Evolutionary conservation across 257 asterid genomes (phyloP).

Genomic region (Nyctanthes arbortristis): DNA sequence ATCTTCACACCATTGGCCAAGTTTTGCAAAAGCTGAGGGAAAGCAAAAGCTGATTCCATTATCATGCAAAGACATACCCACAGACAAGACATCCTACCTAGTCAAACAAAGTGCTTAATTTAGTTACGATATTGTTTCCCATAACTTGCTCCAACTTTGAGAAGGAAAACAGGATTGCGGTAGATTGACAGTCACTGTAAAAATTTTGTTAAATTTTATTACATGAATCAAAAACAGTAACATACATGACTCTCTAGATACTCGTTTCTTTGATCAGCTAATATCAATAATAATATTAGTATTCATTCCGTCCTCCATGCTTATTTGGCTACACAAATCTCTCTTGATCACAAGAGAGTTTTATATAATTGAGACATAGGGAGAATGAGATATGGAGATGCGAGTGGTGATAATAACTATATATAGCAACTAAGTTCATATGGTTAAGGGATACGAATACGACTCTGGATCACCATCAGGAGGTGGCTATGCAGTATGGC

Average conservation of each 20-base stretch:
- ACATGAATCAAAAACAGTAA: not conserved
- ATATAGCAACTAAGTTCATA: not conserved
- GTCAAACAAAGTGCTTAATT: slow-evolving; percentile 20
- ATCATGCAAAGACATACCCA: slow-evolving; percentile 19
- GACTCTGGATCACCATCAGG: no score
- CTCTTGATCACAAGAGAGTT: no score
- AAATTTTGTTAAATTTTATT: not conserved
- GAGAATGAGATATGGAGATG: not conserved
- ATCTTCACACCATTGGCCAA: slow-evolving; percentile 15
- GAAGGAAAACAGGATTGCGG: not conserved
- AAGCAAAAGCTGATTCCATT: slow-evolving; percentile 25
- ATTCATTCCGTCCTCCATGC: slow-evolving; percentile 5
- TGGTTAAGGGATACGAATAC: not conserved
- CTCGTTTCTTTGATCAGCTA: not conserved
- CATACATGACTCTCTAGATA: not conserved
- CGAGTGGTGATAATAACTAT: not conserved
- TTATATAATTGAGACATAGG: not conserved
- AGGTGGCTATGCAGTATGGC: slow-evolving; percentile 80
- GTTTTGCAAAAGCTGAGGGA: slow-evolving; percentile 19
- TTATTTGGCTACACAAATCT: slow-evolving; percentile 29
- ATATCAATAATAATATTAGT: slow-evolving; percentile 16
- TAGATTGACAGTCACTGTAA: not conserved
- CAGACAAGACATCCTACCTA: slow-evolving; percentile 14
- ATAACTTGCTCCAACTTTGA: not conserved
- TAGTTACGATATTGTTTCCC: slow-evolving; percentile 4